These are phyloP conservation scores for Phytopythium montanum DNA, from an alignment of 352 stramenopile genomes.

Conservation along the genomic window DNA sequence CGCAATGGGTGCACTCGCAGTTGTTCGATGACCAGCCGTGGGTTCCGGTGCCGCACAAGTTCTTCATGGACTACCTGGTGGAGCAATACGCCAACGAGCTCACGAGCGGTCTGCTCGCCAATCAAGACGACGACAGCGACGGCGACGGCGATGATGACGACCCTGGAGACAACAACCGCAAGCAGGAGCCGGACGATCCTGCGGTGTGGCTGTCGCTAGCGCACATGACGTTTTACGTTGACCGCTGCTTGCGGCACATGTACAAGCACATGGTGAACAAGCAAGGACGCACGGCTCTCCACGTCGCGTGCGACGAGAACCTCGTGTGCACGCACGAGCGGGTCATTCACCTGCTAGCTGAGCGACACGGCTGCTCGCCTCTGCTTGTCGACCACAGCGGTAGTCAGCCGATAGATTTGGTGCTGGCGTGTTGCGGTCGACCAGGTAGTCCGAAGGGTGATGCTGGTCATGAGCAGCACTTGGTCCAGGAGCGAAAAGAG, in stretches of 20 bases:
- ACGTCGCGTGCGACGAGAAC: constrained; percentile 80
- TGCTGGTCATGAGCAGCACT: constrained; percentile 16
- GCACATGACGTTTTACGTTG: constrained; percentile 58
- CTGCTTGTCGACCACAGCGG: constrained; percentile 47
- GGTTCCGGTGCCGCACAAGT: constrained; percentile 25
- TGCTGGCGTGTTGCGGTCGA: constrained; percentile 45
- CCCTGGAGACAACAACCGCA: constrained; percentile 15
- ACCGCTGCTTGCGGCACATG: constrained; percentile 50
- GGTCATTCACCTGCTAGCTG: constrained; percentile 45
- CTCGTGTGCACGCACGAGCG: constrained; percentile 77
- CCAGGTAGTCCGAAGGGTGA: constrained; percentile 59
- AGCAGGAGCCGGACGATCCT: constrained; percentile 22
- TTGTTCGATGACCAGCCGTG: constrained; percentile 23
- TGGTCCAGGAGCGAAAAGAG: constrained; percentile 26
- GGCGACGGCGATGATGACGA: constrained; percentile 22
- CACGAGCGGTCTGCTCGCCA: neutral
- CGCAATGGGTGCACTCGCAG: constrained; percentile 33
- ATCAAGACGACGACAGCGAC: constrained; percentile 20
- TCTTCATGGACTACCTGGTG: constrained; percentile 48
- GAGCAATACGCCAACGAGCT: constrained; percentile 20
- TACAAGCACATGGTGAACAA: constrained; percentile 66
- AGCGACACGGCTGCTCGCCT: constrained; percentile 52
- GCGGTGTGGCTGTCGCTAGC: constrained; percentile 46
- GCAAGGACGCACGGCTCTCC: constrained; percentile 58
- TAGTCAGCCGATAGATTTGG: constrained; percentile 31